Evolutionary conservation across 176 grass and related monocot genomes (phyloP).

Genomic region (Neostapfia colusana): DNA sequence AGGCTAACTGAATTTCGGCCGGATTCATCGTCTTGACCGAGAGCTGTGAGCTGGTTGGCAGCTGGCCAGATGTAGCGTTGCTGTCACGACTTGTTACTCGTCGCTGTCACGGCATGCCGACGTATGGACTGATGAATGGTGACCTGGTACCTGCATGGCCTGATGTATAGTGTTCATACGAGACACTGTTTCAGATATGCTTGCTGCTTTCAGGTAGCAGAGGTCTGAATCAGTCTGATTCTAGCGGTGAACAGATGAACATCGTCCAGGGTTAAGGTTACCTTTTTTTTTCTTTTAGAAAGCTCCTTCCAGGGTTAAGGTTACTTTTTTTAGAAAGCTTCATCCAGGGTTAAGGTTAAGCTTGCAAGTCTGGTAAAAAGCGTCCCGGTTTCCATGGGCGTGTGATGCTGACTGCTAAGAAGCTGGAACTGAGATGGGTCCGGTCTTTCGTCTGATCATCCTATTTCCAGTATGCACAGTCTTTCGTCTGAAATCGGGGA

Average conservation of each 20-base stretch:
- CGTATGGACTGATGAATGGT: background rate
- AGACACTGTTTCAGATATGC: conserved; percentile 5
- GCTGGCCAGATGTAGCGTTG: background rate
- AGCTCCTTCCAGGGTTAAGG: too few relatives aligned
- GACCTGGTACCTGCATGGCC: background rate
- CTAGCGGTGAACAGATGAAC: background rate
- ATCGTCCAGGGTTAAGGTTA: background rate
- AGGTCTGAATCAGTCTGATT: background rate
- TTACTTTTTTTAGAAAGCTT: background rate
- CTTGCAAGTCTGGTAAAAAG: conserved; percentile 14
- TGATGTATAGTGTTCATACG: background rate
- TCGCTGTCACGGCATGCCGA: conserved; percentile 22
- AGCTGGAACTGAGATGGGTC: background rate
- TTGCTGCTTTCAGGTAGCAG: background rate
- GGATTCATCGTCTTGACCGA: background rate
- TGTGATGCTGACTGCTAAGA: conserved; percentile 7
- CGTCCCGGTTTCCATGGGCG: background rate
- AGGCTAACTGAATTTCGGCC: conserved; percentile 28
- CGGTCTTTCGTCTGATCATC: background rate
- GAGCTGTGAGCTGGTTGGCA: background rate
- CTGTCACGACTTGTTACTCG: conserved; percentile 11
- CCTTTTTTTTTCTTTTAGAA: too few relatives aligned
- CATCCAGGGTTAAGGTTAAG: background rate
- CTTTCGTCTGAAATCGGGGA: too few relatives aligned
- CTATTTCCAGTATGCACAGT: background rate